phyloP scores from a whole-genome alignment of 176 grass and related monocot genomes.

The Miscanthus lutarioriparius region DNA sequence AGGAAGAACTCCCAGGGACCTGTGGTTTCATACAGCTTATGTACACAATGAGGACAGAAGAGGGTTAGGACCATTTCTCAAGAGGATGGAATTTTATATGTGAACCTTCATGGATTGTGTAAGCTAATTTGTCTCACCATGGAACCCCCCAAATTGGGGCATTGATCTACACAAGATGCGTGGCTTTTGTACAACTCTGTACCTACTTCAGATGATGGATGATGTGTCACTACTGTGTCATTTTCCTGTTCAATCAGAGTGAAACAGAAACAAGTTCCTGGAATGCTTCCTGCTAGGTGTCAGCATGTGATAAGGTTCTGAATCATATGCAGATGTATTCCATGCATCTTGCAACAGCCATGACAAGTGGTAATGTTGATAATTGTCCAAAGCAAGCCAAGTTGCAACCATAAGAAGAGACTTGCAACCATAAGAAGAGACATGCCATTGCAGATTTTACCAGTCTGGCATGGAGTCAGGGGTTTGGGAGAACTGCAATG shows the following conservation, averaged over 20 bases:
- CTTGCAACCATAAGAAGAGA: too few species aligned
- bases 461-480: neutral
- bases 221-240: neutral
- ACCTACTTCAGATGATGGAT: slow-evolving; percentile 24
- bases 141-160: neutral
- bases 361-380: slow-evolving; percentile 1
- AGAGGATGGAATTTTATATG: slow-evolving; percentile 23
- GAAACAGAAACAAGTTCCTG: slow-evolving; percentile 25
- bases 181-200: slow-evolving; percentile 5
- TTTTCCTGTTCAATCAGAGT: slow-evolving; percentile 25
- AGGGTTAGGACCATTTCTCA: slow-evolving; percentile 37
- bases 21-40: slow-evolving; percentile 20
- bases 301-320: slow-evolving; percentile 3
- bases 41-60: slow-evolving; percentile 8
- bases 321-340: slow-evolving; percentile 17
- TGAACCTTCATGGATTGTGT: slow-evolving; percentile 31
- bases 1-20: neutral
- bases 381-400: neutral
- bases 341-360: neutral
- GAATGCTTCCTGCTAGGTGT: slow-evolving; percentile 26
- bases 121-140: slow-evolving; percentile 30
- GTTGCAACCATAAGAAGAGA: slow-evolving; percentile 16
- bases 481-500: neutral
- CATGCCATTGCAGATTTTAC: neutral
- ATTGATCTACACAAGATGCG: neutral